Evolutionary conservation across 2,329 filamentous ascomycete species (phyloP), one percentile per base, ranked within the genome.

Genomic region (Ophiognomonia clavigignenti-juglandacearum): DNA sequence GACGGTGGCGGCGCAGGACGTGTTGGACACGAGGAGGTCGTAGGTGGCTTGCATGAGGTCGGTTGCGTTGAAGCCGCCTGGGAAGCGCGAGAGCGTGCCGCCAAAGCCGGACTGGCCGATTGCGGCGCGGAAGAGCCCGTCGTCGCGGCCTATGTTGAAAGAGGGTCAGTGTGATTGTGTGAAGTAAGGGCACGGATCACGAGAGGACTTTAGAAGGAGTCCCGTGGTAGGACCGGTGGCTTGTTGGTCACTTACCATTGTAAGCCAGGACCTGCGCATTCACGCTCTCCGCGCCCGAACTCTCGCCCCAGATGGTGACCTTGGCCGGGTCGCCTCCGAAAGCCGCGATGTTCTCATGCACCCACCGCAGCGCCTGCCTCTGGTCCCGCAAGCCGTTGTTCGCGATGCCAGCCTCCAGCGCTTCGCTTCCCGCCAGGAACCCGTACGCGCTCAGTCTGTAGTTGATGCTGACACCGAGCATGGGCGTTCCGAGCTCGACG

Each of bases 301-400:
- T 74, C 56, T 78, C 72, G 27, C 71, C 75, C 60, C 68, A 77
- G 31, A 77, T 63, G 1, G 70, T 74, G n/a, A 76, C 70, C 43
- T 73, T 67, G 3, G 55, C 47, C 11, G 68, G 61, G 31, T 72
- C 66, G 5, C 71, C 72, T 18, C 71, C 71, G 44, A 75, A 75
- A 3, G 62, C 58, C 7, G 53, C 59, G 29, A 75, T 71, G 48
- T 70, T 76, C 52, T 69, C 71, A 37, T 70, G 67, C 43, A 76
- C 57, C 73, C 73, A 76, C 14, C 61, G 58, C 3, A 75, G 57
- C 4, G 69, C 72, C n/a, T 72, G 55, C 3, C 70, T 59, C 54
- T 76, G 72, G 47, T 76, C 73, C 9, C 66, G 62, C 27, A 74
- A 64, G 4, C 76, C 75, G 10, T 72, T 63, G 48, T 80, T 80